Conservation (phyloP, 2,329 filamentous ascomycete species). For the Fusarium newnesense region DNA sequence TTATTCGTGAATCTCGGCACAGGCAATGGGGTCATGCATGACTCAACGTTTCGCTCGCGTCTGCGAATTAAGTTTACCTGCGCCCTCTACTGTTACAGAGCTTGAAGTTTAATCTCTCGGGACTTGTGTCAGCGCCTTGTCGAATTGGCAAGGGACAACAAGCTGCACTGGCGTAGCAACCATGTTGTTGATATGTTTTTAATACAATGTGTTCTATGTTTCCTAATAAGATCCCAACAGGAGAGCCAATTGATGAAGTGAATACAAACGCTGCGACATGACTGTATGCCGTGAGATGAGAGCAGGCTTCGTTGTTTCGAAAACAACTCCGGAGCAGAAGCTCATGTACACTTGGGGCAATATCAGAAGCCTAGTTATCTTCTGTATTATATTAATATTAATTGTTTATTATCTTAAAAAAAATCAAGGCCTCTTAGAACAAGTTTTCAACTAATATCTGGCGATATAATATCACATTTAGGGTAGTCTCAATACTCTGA, state of each 20-base stretch:
- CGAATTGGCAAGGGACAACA: accelerated
- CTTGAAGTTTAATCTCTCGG: neutral
- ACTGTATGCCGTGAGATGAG: accelerated
- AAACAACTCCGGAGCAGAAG: accelerated
- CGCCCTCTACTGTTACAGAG: neutral
- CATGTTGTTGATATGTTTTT: accelerated
- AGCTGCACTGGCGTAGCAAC: neutral
- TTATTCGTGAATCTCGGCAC: neutral
- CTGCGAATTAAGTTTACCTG: neutral
- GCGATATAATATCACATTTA: accelerated
- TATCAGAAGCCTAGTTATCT: neutral
- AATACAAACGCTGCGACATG: accelerated
- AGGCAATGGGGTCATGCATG: neutral
- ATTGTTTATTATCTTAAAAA: accelerated
- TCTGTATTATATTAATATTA: accelerated
- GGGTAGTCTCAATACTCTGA: neutral
- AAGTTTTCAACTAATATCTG: accelerated
- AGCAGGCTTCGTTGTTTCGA: accelerated
- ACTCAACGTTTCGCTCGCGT: neutral
- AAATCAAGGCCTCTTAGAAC: accelerated
- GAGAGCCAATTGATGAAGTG: accelerated
- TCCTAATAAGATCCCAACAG: no score
- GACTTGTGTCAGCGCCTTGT: neutral
- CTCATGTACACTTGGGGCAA: accelerated
- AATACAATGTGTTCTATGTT: no score